Conservation (phyloP, 1,139 yeast species). For the Scheffersomyces parashehatae region DNA sequence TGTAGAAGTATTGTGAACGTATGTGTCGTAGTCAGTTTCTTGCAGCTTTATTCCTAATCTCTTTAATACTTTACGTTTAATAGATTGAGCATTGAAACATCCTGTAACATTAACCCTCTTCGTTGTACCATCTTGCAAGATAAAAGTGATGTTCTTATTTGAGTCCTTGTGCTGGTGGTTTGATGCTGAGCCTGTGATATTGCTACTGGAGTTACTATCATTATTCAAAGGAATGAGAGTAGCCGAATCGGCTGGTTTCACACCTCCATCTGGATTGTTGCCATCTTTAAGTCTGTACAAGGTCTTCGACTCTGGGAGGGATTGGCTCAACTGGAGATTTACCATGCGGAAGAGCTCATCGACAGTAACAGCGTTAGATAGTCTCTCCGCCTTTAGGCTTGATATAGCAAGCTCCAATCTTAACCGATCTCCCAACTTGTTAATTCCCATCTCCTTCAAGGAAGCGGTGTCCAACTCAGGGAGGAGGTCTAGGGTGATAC, state of each 20-base stretch:
- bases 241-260: neutral
- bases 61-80: conserved; percentile 68
- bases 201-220: neutral
- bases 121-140: conserved; percentile 74
- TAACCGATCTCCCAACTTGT: conserved; percentile 79
- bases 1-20: conserved; percentile 24
- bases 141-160: conserved; percentile 58
- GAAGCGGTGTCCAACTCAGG: conserved; percentile 68
- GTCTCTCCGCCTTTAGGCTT: conserved; percentile 36
- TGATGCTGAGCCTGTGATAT: conserved; percentile 15
- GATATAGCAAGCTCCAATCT: conserved; percentile 58
- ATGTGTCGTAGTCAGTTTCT: conserved; percentile 44
- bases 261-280: neutral
- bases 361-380: conserved; percentile 34
- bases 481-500: conserved; percentile 60
- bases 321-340: conserved; percentile 17
- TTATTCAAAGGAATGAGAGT: neutral
- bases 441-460: conserved; percentile 73
- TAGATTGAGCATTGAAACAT: conserved; percentile 78
- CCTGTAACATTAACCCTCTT: conserved; percentile 75
- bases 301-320: neutral
- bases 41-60: conserved; percentile 52
- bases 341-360: conserved; percentile 29
- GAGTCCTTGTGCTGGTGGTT: conserved; percentile 34
- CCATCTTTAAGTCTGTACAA: conserved; percentile 2